Conservation (phyloP, 2,329 filamentous ascomycete species). For the Endocalyx cinctus region DNA sequence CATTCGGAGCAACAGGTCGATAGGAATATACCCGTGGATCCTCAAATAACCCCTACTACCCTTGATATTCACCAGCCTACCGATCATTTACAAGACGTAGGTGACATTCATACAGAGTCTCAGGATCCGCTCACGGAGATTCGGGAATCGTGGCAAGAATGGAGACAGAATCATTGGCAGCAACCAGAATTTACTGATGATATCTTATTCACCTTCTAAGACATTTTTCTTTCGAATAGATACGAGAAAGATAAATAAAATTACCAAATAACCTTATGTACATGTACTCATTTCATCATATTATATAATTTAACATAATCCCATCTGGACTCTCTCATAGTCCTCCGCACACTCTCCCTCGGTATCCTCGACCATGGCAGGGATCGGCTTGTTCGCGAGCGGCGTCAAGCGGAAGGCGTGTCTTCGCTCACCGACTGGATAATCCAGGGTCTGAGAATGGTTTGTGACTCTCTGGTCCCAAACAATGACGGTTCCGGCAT, state of each 20-base stretch:
- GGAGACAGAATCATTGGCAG: neutral
- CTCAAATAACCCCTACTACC: too few relatives aligned
- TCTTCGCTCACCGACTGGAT: constrained; percentile 10
- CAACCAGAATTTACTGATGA: neutral
- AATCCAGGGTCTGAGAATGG: constrained; percentile 11
- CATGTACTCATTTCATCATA: too few relatives aligned
- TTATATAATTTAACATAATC: constrained; percentile 12
- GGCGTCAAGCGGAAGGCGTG: constrained; percentile 12
- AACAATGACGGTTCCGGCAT: constrained; percentile 56
- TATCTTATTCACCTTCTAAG: neutral
- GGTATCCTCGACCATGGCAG: constrained; percentile 13
- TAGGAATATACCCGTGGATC: too few relatives aligned
- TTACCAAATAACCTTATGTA: too few relatives aligned
- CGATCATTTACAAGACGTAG: too few relatives aligned
- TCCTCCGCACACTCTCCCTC: constrained; percentile 17
- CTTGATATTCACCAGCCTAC: too few relatives aligned
- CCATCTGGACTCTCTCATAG: constrained; percentile 9
- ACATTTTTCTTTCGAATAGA: too few relatives aligned
- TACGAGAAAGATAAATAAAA: too few relatives aligned
- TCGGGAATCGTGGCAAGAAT: neutral
- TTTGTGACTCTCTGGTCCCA: constrained; percentile 44
- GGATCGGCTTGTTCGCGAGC: constrained; percentile 7
- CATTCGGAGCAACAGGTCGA: too few relatives aligned
- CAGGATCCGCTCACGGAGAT: too few relatives aligned
- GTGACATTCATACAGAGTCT: too few relatives aligned